Conservation (phyloP, 2,329 filamentous ascomycete species). For the Botryotinia convoluta region DNA sequence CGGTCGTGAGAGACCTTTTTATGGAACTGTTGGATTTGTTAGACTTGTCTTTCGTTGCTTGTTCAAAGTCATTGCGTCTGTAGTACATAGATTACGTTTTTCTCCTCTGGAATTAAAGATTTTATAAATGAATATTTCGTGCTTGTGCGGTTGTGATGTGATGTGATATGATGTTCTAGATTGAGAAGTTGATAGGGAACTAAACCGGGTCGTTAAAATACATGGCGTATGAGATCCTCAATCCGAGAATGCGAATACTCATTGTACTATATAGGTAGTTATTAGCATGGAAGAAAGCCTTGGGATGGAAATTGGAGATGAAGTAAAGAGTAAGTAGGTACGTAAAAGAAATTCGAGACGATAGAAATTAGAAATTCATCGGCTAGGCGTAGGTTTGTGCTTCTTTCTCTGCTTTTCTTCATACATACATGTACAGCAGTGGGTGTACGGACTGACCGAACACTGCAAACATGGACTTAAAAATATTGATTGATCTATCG, state of each 20-base stretch:
- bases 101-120: neutral
- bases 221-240: neutral
- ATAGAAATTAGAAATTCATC: too few species aligned
- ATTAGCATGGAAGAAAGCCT: neutral
- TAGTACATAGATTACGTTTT: neutral
- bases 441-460: too few species aligned
- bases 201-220: neutral
- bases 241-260: neutral
- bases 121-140: neutral
- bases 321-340: too few species aligned
- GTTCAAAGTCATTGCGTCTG: neutral
- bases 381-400: too few species aligned
- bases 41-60: neutral
- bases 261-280: neutral
- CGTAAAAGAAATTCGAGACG: too few species aligned
- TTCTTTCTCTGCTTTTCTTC: too few species aligned
- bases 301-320: neutral
- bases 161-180: neutral
- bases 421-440: too few species aligned
- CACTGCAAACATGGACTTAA: too few species aligned
- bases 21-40: neutral
- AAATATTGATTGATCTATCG: too few species aligned
- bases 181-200: neutral
- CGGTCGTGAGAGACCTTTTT: neutral
- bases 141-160: neutral